A percentile compares a stretch with the other conserved stretches of the same genome.
Evolutionary conservation across 345 rosid genomes (phyloP).

Genomic region (Syzygium jambos): DNA sequence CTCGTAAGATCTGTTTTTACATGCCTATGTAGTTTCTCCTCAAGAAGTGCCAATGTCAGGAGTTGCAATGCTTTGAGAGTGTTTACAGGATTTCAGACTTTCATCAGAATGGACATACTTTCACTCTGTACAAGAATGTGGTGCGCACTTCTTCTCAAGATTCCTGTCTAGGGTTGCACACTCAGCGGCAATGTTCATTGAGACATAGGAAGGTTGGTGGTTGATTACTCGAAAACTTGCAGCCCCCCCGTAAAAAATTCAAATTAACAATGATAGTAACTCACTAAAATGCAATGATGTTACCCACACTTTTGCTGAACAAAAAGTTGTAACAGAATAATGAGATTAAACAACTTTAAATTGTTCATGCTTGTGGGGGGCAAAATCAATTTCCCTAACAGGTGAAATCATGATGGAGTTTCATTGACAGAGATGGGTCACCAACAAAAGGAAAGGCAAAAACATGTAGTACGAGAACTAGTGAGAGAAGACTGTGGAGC

Average conservation of each 20-base stretch:
- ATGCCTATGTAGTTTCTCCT: not conserved
- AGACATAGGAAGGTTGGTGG: constrained; percentile 17
- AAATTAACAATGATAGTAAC: constrained; percentile 54
- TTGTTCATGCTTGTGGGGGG: constrained; percentile 62
- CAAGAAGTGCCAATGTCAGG: not conserved
- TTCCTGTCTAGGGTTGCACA: not conserved
- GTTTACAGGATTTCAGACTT: not conserved
- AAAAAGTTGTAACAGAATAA: constrained; percentile 57
- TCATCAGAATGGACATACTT: not conserved
- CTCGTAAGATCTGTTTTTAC: not conserved
- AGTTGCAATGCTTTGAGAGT: not conserved
- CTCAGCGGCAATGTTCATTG: not conserved
- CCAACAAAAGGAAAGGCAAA: constrained; percentile 1
- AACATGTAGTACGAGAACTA: not conserved
- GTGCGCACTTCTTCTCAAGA: not conserved
- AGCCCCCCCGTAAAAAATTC: constrained; percentile 44
- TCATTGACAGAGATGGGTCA: constrained; percentile 42
- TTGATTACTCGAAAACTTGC: constrained; percentile 39
- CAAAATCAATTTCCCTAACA: constrained; percentile 85
- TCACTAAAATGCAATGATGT: constrained; percentile 75
- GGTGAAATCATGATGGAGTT: constrained; percentile 52
- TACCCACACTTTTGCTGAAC: constrained; percentile 50
- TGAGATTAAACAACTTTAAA: constrained; percentile 48
- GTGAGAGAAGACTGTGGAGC: not conserved
- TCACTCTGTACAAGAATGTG: not conserved